A percentile compares a stretch with the other conserved stretches of the same genome.
Evolutionary conservation across 768 basidiomycete species (phyloP).

Genomic region (Hebeloma cylindrosporum): DNA sequence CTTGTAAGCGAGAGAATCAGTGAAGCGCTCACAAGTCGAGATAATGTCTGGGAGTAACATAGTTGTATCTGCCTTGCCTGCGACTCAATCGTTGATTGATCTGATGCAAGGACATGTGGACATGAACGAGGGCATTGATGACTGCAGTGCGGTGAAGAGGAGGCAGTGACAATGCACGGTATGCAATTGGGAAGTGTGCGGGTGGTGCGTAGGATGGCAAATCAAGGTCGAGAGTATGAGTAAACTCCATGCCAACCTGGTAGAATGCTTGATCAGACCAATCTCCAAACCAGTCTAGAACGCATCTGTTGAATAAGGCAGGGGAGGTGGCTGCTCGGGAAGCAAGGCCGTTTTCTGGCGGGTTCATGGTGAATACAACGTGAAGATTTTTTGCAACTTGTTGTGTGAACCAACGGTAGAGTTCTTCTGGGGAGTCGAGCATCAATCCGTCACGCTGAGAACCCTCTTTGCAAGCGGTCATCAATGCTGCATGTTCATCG

Average conservation of each 20-base stretch:
- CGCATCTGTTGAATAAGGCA: constrained; percentile 98
- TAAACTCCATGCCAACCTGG: constrained; percentile 98
- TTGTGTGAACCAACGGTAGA: constrained; percentile 98
- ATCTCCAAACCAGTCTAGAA: constrained; percentile 99
- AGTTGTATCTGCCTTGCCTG: constrained; percentile 93
- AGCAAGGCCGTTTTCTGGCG: constrained; percentile 92
- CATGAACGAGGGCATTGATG: constrained; percentile 89
- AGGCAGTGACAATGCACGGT: constrained; percentile 81
- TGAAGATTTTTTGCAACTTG: constrained; percentile 98
- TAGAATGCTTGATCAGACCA: constrained; percentile 99
- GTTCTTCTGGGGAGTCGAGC: constrained; percentile 96
- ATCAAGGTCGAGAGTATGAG: constrained; percentile 90
- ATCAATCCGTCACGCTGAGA: constrained; percentile 98
- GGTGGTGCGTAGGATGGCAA: constrained; percentile 79
- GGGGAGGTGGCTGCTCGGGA: constrained; percentile 97
- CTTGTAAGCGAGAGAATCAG: constrained; percentile 9
- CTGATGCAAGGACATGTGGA: constrained; percentile 86
- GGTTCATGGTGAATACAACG: constrained; percentile 99
- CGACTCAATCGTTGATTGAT: constrained; percentile 89
- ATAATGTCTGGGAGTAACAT: constrained; percentile 97
- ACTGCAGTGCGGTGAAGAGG: constrained; percentile 89
- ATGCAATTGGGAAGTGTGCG: constrained; percentile 83
- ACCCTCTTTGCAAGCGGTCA: constrained; percentile 99
- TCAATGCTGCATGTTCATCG: constrained; percentile 96
- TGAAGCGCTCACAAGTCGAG: constrained; percentile 90